Evolutionary conservation across 192 early-diverging fungal genomes (phyloP).

Genomic region (Coemansia reversa): DNA sequence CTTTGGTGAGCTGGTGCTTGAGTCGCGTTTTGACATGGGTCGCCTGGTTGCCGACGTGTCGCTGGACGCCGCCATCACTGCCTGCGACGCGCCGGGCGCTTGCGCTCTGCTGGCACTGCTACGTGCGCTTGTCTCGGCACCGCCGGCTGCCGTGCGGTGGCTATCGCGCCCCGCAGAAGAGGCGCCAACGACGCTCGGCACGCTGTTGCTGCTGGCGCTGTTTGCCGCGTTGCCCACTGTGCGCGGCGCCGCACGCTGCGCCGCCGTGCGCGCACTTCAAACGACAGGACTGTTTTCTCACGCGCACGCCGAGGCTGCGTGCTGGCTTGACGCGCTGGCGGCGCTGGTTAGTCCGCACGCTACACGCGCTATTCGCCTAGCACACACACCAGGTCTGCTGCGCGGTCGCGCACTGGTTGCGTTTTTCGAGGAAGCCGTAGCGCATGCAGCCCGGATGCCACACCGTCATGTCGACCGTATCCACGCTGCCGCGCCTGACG

Average conservation of each 20-base stretch:
- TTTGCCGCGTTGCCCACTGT: slow-evolving; percentile 35
- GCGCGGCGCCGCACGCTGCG: slow-evolving; percentile 28
- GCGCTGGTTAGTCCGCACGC: slow-evolving; percentile 37
- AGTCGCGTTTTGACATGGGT: slow-evolving; percentile 44
- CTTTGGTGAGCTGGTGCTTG: slow-evolving; percentile 32
- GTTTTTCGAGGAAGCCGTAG: slow-evolving; percentile 36
- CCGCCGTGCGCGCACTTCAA: slow-evolving; percentile 18
- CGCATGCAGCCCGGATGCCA: slow-evolving; percentile 30
- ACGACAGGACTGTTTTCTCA: slow-evolving; percentile 46
- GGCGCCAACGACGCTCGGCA: slow-evolving; percentile 26
- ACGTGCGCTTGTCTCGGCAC: slow-evolving; percentile 18
- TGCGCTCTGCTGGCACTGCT: slow-evolving; percentile 35
- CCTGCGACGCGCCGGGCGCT: slow-evolving; percentile 25
- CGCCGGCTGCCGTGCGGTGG: slow-evolving; percentile 30
- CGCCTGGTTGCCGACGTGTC: slow-evolving; percentile 24
- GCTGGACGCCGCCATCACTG: slow-evolving; percentile 9
- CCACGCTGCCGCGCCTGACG: slow-evolving; percentile 3
- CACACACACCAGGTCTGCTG: slow-evolving; percentile 5
- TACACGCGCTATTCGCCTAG: slow-evolving; percentile 11
- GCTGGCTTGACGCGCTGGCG: slow-evolving; percentile 51
- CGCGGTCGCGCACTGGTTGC: slow-evolving; percentile 23
- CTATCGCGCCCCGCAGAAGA: slow-evolving; percentile 9
- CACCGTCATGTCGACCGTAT: slow-evolving; percentile 51
- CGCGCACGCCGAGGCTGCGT: slow-evolving; percentile 20
- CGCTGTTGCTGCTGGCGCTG: slow-evolving; percentile 19